Evolutionary conservation across 23 red algal species (phyloP), one percentile per base, ranked within the genome.

Genomic region (Cyanidioschyzon merolae): DNA sequence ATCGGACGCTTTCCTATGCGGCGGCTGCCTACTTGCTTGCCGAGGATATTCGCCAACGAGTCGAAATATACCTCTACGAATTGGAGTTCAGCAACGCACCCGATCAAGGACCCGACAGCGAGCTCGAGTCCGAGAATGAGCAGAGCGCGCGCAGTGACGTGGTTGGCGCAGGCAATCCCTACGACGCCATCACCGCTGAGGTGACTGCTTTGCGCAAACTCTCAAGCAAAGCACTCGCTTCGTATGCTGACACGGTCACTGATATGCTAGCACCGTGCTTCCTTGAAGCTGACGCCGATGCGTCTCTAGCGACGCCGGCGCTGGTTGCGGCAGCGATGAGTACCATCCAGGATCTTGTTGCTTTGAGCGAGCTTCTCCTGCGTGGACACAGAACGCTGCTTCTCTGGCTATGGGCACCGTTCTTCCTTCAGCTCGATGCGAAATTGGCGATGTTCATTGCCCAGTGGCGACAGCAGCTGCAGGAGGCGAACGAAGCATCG

Each of bases 61-160:
- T 71, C n/a, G 63, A 32, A 27, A 7, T 71, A 7, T 71, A 71
- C 63, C 32, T 71, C n/a, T 71, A 71, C 63, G 63, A 71, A 12
- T 7, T 71, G 12, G 63, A 71, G 63, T 7, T 32, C 7, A 35
- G n/a, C n/a, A 32, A 32, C 63, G 63, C 63, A 27, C 63, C 63
- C 12, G 63, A 71, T 71, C 63, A 12, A 25, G 63, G 63, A 25
- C n/a, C 21, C n/a, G 63, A 71, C 7, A 35, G 32, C 7, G 63
- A 35, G 12, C n/a, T 35, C 29, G 32, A 35, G 12, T 71, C 63
- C n/a, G 63, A 35, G 2, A 32, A 35, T 35, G 63, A 71, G n/a
- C 21, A 35, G n/a, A 71, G n/a, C 63, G n/a, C 63, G n/a, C 63
- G 63, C 63, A 25, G 63, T 35, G 32, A 71, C 29, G 32, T 71